Evolutionary conservation across 2,329 filamentous ascomycete species (phyloP), one percentile per base, ranked within the genome.

Genomic region (Penicillium vulpinum): DNA sequence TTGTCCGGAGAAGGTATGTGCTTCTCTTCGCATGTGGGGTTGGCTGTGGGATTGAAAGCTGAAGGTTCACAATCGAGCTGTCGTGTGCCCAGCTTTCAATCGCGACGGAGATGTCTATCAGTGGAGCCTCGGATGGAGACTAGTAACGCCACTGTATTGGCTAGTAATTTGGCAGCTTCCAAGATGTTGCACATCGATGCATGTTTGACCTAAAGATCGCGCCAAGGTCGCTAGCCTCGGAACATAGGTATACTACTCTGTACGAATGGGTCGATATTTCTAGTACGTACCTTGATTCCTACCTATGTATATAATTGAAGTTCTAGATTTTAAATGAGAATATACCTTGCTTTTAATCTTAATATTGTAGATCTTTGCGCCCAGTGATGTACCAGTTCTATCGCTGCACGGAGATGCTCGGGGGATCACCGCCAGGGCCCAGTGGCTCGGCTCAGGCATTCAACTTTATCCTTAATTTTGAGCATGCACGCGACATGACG

Each of bases 131-230:
- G 47, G 47, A 49, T 29, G n/a, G 2, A 39, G 5, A 29, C 47
- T 40, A 29, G 47, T 40, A 40, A 29, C 35, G 47, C 47, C 47
- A 40, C 35, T 29, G 47, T 40, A 50, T 50, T 50, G 35, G 47
- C 1, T 26, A 40, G 35, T 22, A 21, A 18, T n/a, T 6, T 38
- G 21, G 2, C 10, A 28, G 2, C 24, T 21, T 40, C 21, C n/a
- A 45, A 45, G 7, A 29, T 22, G 35, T 39, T 28, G 11, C 22
- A 4, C 33, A 28, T 49, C 24, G 7, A 49, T 49, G 22, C 21
- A 47, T 35, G 22, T 28, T 18, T 10, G 7, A 48, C 21, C 3
- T 31, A 2, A 47, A 26, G 16, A 49, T 16, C 7, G 16, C 8
- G 22, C 15, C 15, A 47, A 26, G 22, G 10, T 24, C 46, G 26